Conservation (phyloP, 768 basidiomycete genomes). For the Termitomyces sp. region DNA sequence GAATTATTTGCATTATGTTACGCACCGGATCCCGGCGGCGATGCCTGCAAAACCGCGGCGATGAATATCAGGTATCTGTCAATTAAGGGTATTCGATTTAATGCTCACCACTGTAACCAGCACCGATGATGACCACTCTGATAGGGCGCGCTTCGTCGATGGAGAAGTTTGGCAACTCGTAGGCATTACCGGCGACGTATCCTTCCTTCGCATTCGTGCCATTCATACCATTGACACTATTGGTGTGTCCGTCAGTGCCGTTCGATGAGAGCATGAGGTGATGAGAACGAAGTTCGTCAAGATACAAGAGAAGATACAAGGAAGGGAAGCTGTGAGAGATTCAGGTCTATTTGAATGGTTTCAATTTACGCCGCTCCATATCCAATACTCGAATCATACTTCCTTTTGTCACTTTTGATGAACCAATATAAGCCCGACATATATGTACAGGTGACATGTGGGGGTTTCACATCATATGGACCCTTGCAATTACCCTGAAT, state of each 20-base stretch:
- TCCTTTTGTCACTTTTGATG: background rate
- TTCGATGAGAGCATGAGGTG: background rate
- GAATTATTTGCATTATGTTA: background rate
- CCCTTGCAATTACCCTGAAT: background rate
- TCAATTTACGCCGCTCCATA: background rate
- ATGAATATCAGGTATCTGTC: background rate
- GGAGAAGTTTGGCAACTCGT: constrained; percentile 35
- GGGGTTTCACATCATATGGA: too few relatives aligned
- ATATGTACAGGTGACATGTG: background rate
- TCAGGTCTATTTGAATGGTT: background rate
- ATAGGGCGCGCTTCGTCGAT: constrained; percentile 51
- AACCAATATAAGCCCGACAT: background rate
- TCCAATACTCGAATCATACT: background rate
- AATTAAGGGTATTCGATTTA: background rate
- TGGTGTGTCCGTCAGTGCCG: background rate
- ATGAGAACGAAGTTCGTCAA: background rate
- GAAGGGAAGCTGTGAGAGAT: background rate
- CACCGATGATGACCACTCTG: constrained; percentile 51
- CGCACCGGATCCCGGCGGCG: constrained; percentile 50
- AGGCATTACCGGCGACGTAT: constrained; percentile 6
- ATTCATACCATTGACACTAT: background rate
- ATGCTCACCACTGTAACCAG: constrained; percentile 48
- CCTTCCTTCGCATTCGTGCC: background rate
- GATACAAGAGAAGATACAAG: background rate
- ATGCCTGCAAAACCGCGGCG: constrained; percentile 28